phyloP scores from a whole-genome alignment of 106 monocot species.

The Acorus calamus region DNA sequence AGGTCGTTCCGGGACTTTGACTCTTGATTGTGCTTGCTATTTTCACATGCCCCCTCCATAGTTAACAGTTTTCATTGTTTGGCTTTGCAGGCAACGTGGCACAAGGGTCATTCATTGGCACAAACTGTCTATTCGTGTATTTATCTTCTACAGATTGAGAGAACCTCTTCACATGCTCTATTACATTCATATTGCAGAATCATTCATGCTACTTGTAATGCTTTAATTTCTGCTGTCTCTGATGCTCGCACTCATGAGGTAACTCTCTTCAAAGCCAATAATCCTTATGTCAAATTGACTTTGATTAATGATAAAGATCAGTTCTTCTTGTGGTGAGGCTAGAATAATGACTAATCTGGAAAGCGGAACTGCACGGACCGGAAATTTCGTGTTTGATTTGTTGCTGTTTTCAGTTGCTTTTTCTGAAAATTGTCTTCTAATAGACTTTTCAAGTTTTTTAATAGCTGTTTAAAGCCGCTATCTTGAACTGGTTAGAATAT shows the following conservation, averaged over 20 bases:
- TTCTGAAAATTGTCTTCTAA: too few relatives aligned
- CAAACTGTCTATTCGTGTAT: constrained; percentile 98
- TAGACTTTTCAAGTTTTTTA: too few relatives aligned
- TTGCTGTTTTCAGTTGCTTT: too few relatives aligned
- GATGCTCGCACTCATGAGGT: constrained; percentile 95
- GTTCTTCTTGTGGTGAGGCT: too few relatives aligned
- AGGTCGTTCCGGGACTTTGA: constrained; percentile 30
- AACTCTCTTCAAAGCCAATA: constrained; percentile 1
- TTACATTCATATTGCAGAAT: constrained; percentile 86
- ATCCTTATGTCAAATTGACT: too few relatives aligned
- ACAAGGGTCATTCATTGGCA: constrained; percentile 79
- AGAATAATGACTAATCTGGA: too few relatives aligned
- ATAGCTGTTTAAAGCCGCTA: too few relatives aligned
- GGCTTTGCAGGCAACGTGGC: constrained; percentile 86
- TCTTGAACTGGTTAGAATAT: too few relatives aligned
- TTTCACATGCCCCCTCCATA: background rate
- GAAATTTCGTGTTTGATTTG: too few relatives aligned
- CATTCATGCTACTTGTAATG: constrained; percentile 73
- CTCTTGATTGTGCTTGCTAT: constrained; percentile 7
- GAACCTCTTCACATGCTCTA: constrained; percentile 84
- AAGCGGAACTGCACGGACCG: too few relatives aligned
- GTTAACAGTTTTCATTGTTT: constrained; percentile 12
- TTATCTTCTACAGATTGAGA: constrained; percentile 81
- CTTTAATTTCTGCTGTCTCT: constrained; percentile 61
- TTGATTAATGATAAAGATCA: too few relatives aligned